Evolutionary conservation across 192 early-diverging fungal genomes (phyloP), one percentile per base, ranked within the genome.

Genomic region (Coemansia sp.): DNA sequence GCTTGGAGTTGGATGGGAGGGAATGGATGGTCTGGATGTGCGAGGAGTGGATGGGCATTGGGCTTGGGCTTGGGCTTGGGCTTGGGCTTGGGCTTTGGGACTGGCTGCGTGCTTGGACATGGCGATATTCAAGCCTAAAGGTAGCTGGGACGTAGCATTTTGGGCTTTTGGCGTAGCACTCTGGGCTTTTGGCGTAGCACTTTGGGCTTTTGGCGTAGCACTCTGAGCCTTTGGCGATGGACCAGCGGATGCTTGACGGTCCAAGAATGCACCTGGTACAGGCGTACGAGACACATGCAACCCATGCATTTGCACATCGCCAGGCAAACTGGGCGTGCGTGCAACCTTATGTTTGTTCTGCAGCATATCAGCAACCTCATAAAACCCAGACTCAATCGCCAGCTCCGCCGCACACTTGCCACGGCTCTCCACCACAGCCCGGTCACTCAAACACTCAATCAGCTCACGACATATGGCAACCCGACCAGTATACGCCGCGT

Each of bases 341-440:
- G 54, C 26, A 10, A 8, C 35, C 19, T 3, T 3, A 24, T 57
- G 54, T 1, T 62, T 56, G 14, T 62, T 69, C 23, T 68, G 68
- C 50, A 78, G 53, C 55, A 78, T 73, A 49, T 78, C 76, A 1
- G 66, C 76, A 2, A 78, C 71, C 57, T 78, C 76, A 62, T 78
- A 78, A 61, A 73, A 78, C 3, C 76, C 76, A 10, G 71, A 54
- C 8, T 64, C 56, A 9, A 54, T 60, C 1, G 76, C 76, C 59
- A 73, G 49, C 12, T 73, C 71, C 2, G 54, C 67, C 2, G 76
- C 76, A 23, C 60, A 24, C 41, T 57, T 65, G 4, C 63, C 58
- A 0, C 54, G 47, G 12, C 52, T 57, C 16, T 73, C 71, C 3
- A 35, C 38, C 12, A 62, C 29, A 5, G 18, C 8, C 3, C 57